phyloP scores from a whole-genome alignment of 2,329 filamentous ascomycete genomes.

The Rhynchosporium secalis region DNA sequence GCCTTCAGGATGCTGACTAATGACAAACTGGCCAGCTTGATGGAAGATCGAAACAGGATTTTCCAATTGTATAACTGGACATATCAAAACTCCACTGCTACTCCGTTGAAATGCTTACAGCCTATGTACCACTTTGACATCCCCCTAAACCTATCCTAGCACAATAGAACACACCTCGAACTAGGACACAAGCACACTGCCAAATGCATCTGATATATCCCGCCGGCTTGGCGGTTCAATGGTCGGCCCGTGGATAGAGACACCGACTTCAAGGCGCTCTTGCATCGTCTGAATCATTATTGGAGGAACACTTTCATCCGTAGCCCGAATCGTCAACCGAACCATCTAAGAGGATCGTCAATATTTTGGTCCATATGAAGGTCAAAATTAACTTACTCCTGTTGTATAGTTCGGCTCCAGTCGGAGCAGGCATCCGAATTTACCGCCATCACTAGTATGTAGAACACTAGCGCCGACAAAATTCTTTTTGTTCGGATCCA shows the following conservation, averaged over 20 bases:
- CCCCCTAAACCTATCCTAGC: conserved; percentile 4
- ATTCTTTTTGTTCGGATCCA: conserved; percentile 92
- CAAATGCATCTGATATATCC: conserved; percentile 40
- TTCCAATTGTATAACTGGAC: neutral
- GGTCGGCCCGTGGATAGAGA: conserved; percentile 31
- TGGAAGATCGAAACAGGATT: neutral
- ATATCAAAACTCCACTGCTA: conserved; percentile 4
- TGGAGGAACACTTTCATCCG: conserved; percentile 82
- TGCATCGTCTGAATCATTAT: conserved; percentile 85
- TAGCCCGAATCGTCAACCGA: conserved; percentile 88
- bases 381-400: conserved; percentile 62
- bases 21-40: neutral
- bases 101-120: conserved; percentile 17
- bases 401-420: conserved; percentile 92
- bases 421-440: conserved; percentile 90
- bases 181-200: conserved; percentile 36
- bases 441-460: conserved; percentile 80
- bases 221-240: conserved; percentile 32
- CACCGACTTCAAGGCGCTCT: conserved; percentile 66
- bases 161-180: neutral
- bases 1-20: neutral
- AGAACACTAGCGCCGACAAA: conserved; percentile 87
- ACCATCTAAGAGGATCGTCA: conserved; percentile 70
- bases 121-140: conserved; percentile 8
- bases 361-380: conserved; percentile 16